Base-by-base conservation (phyloP, 2,329 filamentous ascomycete species). In the Cladosporium austrohemisphaericum region DNA sequence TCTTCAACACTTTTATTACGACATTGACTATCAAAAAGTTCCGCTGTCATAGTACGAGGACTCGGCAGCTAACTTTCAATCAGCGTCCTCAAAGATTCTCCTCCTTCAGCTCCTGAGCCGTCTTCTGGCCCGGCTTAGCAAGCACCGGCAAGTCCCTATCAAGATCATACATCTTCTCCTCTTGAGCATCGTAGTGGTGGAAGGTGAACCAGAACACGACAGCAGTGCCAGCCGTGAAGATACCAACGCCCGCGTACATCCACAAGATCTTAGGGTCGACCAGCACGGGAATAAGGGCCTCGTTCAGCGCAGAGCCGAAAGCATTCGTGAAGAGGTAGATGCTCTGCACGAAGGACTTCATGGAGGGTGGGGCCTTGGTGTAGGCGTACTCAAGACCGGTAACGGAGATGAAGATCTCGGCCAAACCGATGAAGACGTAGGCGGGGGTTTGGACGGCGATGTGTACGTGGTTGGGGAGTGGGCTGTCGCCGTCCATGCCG, bases 251-350 rank as follows among this genome's bases (percentile, higher is more conserved):
- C 16, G 58, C 61, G 50, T 65, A 65, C 74, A 87, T 77, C 80
- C 81, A 86, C 50, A 83, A 60, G 57, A 86, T 76, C 56, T 80
- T 74, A 18, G 84, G 85, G 61, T 88, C 80, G 50, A 76, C 76
- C 5, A 80, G 77, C 4, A 75, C 68, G 0, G 83, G 80, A 1
- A 80, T 76, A 10, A 87, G 68, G 2, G 82, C 77, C 57, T 83
- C 78, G 2, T 78, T 80, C 18, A 88, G 67, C 25, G 77, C 78
- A 2, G 79, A 75, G 3, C 78, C 79, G 36, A 80, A 72, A 3
- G 80, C 81, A 37, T 71, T 78, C 31, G 79, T 83, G 53, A 84
- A 72, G 50, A 83, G 71, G 38, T 49, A 41, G 23, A 41, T 50
- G 13, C 37, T 65, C 67, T 73, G 73, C 50, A 75, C 69, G 52